These are phyloP conservation scores for Kazachstania sp. DNA, from an alignment of 1,139 yeast species.

Conservation along the genomic window DNA sequence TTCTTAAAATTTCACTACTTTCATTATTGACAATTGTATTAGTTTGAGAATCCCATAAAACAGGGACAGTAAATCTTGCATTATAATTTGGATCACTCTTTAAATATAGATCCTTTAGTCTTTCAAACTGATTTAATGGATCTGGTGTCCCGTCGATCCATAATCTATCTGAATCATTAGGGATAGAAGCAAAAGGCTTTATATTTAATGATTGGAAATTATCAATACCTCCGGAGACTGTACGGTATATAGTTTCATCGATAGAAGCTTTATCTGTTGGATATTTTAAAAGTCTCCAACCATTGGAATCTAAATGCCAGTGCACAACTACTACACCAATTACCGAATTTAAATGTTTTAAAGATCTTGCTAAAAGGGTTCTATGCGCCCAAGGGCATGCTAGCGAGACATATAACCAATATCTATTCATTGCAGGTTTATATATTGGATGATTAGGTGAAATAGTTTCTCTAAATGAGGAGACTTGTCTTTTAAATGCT, in stretches of 20 bases:
- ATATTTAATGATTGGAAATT: slow-evolving; percentile 5
- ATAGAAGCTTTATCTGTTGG: slow-evolving; percentile 41
- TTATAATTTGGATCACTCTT: slow-evolving; percentile 66
- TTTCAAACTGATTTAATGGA: slow-evolving; percentile 48
- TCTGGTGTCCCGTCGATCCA: slow-evolving; percentile 46
- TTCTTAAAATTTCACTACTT: slow-evolving; percentile 79
- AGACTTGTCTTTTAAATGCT: slow-evolving; percentile 29
- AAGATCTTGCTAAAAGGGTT: slow-evolving; percentile 61
- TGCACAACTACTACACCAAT: slow-evolving; percentile 73
- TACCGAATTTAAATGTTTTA: slow-evolving; percentile 61
- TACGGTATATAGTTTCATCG: slow-evolving; percentile 9
- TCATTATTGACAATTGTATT: slow-evolving; percentile 85
- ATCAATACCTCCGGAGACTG: slow-evolving; percentile 21
- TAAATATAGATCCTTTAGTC: slow-evolving; percentile 63
- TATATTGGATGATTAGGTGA: slow-evolving; percentile 48
- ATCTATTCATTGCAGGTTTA: slow-evolving; percentile 66
- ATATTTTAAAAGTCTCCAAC: slow-evolving; percentile 72
- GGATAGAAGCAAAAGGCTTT: slow-evolving; percentile 11
- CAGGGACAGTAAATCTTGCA: slow-evolving; percentile 87
- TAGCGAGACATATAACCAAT: slow-evolving; percentile 76
- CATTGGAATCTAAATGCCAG: slow-evolving; percentile 76
- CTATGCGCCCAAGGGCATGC: slow-evolving; percentile 98
- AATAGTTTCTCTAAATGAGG: slow-evolving; percentile 51
- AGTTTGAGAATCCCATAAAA: slow-evolving; percentile 79
- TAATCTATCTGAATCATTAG: slow-evolving; percentile 18